phyloP scores from a whole-genome alignment of 768 basidiomycete species.

The Tubosaeta sp. region DNA sequence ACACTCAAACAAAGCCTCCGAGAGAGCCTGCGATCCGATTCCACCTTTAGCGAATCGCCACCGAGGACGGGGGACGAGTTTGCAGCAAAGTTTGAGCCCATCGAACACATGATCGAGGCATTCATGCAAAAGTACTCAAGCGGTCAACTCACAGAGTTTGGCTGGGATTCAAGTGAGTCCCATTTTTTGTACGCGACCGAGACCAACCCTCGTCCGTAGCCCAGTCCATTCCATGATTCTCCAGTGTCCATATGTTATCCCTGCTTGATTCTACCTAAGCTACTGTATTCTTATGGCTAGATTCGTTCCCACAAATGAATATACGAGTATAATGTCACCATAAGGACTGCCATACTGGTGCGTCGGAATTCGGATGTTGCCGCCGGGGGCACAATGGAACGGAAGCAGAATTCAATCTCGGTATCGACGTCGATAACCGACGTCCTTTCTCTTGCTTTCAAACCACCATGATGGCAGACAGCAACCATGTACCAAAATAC shows the following conservation, averaged over 20 bases:
- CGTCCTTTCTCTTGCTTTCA: constrained; percentile 4
- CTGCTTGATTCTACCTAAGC: constrained; percentile 1
- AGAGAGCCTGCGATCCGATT: constrained; percentile 2
- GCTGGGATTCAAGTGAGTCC: constrained; percentile 26
- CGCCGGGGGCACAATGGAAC: constrained; percentile 20
- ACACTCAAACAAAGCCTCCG: constrained; percentile 12
- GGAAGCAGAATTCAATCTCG: constrained; percentile 4
- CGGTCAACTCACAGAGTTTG: constrained; percentile 20
- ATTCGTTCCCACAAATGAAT: neutral
- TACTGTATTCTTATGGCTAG: constrained; percentile 13
- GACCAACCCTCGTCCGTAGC: constrained; percentile 8
- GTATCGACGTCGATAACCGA: constrained; percentile 11
- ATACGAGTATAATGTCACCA: constrained; percentile 17
- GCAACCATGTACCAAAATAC: constrained; percentile 2
- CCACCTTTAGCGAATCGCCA: neutral
- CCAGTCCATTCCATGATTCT: constrained; percentile 2
- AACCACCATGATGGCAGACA: constrained; percentile 24
- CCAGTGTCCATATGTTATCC: neutral
- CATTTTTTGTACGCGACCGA: neutral
- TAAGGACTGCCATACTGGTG: constrained; percentile 8
- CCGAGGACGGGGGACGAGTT: constrained; percentile 25
- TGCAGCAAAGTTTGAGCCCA: constrained; percentile 8
- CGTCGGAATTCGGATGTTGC: constrained; percentile 16
- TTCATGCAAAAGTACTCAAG: constrained; percentile 19
- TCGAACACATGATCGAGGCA: constrained; percentile 16